Conservation (phyloP, 1,284 basidiomycete species). For the Hemileia vastatrix region DNA sequence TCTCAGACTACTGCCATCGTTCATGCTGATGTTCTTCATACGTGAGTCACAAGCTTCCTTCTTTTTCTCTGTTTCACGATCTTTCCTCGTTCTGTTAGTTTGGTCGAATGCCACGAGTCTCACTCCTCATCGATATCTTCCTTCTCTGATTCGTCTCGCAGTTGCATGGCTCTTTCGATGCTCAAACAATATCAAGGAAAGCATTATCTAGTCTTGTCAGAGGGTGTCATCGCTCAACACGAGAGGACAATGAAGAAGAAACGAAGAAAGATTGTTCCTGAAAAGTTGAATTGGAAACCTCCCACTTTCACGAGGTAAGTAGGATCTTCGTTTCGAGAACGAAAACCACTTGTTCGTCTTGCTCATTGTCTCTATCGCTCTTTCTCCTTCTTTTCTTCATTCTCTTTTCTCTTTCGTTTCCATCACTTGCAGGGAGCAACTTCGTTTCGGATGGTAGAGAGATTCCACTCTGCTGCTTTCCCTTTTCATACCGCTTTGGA, state of each 20-base stretch:
- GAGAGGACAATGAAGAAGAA: constrained; percentile 72
- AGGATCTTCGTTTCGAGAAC: too few relatives aligned
- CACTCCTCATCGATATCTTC: constrained; percentile 18
- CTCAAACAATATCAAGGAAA: constrained; percentile 95
- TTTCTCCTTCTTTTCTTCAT: too few relatives aligned
- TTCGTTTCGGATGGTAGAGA: too few relatives aligned
- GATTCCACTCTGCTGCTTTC: too few relatives aligned
- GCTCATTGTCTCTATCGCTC: too few relatives aligned
- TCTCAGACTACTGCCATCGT: constrained; percentile 89
- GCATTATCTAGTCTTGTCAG: constrained; percentile 84
- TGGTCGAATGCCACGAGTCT: too few relatives aligned
- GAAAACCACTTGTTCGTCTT: too few relatives aligned
- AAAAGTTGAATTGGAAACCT: constrained; percentile 78
- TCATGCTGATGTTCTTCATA: constrained; percentile 93
- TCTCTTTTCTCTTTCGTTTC: too few relatives aligned
- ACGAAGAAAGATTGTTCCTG: constrained; percentile 68
- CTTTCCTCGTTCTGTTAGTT: neutral
- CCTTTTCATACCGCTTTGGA: too few relatives aligned
- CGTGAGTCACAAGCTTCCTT: constrained; percentile 54
- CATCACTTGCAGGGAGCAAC: too few relatives aligned
- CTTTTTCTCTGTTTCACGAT: too few relatives aligned
- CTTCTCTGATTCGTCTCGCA: constrained; percentile 40
- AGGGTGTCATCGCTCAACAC: constrained; percentile 80
- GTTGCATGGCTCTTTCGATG: constrained; percentile 84
- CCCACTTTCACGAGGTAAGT: constrained; percentile 41